These are phyloP conservation scores for Plasmodium coatneyi DNA, from an alignment of 169 alveolate species.

Conservation along the genomic window DNA sequence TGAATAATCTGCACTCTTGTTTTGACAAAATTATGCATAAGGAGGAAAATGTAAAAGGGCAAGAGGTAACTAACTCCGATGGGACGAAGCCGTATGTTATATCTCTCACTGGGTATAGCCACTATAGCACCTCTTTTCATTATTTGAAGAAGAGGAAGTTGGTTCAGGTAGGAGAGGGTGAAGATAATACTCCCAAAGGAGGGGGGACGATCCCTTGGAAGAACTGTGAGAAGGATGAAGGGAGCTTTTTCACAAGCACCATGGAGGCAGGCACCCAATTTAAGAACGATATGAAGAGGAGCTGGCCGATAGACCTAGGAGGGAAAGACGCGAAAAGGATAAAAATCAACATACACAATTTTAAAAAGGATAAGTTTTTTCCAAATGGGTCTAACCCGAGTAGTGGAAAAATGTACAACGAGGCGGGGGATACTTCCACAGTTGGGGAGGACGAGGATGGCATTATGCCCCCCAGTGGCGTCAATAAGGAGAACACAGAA, in stretches of 20 bases:
- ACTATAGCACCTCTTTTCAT: conserved; percentile 40
- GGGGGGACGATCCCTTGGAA: neutral
- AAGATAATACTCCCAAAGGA: neutral
- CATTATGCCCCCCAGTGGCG: neutral
- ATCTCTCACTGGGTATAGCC: conserved; percentile 19
- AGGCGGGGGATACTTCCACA: neutral
- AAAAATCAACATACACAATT: neutral
- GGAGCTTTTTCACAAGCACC: neutral
- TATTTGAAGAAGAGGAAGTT: conserved; percentile 33
- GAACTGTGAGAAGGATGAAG: neutral
- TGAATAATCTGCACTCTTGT: conserved; percentile 18
- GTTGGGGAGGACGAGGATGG: neutral
- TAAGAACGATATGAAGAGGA: conserved; percentile 8
- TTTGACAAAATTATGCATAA: conserved; percentile 42
- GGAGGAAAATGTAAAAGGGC: neutral
- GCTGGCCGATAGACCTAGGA: neutral
- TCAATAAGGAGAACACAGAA: neutral
- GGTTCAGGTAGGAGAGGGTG: neutral
- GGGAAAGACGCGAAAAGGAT: conserved; percentile 1
- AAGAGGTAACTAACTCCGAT: neutral
- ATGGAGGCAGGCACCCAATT: neutral
- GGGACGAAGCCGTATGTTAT: conserved; percentile 1
- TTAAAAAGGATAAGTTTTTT: neutral
- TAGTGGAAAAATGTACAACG: neutral
- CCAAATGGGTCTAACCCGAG: neutral